A percentile compares a stretch with the other conserved stretches of the same genome.
Conservation (phyloP, 2,329 filamentous ascomycete genomes). For the Seiridium cupressi region DNA sequence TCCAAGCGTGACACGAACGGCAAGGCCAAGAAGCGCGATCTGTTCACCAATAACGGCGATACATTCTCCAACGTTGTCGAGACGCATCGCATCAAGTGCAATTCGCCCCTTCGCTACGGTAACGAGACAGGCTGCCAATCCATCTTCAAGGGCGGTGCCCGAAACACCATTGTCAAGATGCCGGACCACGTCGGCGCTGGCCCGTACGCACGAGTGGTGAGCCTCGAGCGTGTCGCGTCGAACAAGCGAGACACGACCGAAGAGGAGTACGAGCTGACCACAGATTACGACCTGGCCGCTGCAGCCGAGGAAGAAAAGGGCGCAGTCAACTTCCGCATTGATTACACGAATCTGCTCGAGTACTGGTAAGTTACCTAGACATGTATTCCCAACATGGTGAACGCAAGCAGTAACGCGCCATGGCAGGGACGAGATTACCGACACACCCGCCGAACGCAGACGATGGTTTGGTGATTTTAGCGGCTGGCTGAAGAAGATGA, state of each 20-base stretch:
- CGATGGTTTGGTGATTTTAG: background rate
- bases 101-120: background rate
- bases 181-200: background rate
- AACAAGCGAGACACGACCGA: background rate
- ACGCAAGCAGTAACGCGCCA: background rate
- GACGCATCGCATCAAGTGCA: background rate
- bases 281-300: background rate
- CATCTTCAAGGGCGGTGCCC: background rate
- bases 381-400: background rate
- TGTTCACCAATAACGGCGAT: background rate
- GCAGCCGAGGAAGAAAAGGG: background rate
- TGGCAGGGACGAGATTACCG: background rate
- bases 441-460: background rate
- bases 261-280: background rate
- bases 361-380: background rate
- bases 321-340: background rate
- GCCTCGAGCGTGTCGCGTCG: background rate
- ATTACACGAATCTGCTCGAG: background rate
- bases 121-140: background rate
- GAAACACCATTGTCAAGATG: slow-evolving; percentile 3
- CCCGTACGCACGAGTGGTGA: background rate
- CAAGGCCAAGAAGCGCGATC: background rate
- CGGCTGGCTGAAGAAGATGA: background rate
- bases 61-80: background rate
- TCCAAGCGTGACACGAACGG: background rate